Conservation (phyloP, 148 eudicot genomes). For the Chenopodium suecicum region DNA sequence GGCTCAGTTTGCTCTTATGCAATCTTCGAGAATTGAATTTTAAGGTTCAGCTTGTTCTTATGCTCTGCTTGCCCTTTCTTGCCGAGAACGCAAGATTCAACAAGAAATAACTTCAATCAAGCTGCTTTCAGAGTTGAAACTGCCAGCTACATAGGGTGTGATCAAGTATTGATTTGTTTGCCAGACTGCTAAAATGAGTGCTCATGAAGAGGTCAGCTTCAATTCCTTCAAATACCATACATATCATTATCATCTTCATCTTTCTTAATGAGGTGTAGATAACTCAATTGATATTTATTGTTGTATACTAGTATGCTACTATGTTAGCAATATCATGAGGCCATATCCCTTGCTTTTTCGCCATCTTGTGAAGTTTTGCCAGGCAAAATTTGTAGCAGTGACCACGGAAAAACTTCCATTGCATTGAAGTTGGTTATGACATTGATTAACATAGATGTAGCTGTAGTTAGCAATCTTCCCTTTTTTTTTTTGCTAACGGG, state of each 20-base stretch:
- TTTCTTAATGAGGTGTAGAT: not conserved
- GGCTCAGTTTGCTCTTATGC: not conserved
- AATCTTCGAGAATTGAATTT: conserved; percentile 10
- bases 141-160: not conserved
- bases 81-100: not conserved
- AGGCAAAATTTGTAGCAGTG: not conserved
- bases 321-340: not conserved
- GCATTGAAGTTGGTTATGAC: not conserved
- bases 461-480: not conserved
- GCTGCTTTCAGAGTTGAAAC: not conserved
- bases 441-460: not conserved
- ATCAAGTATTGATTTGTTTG: not conserved
- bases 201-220: not conserved
- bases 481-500: not conserved
- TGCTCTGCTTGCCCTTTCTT: too few relatives aligned
- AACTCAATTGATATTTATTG: not conserved
- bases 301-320: not conserved
- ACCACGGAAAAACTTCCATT: not conserved
- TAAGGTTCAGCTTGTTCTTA: not conserved
- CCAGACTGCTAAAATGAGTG: not conserved
- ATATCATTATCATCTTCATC: not conserved
- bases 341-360: not conserved
- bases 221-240: not conserved
- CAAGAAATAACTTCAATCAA: not conserved
- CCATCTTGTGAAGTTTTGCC: not conserved